These are phyloP conservation scores for Anthracocystis walkeri DNA, from an alignment of 1,284 basidiomycete genomes.

Conservation along the genomic window DNA sequence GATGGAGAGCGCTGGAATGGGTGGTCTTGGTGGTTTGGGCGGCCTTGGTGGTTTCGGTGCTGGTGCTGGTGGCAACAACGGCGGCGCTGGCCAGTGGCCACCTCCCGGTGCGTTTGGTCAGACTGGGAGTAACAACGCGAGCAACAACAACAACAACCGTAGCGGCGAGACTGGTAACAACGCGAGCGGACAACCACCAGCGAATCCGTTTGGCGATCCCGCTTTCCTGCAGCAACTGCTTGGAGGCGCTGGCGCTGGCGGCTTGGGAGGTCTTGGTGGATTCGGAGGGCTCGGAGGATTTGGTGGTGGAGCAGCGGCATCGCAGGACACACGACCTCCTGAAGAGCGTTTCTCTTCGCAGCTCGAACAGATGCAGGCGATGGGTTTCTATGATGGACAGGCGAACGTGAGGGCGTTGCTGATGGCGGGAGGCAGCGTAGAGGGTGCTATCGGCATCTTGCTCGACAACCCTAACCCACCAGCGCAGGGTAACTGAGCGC, in stretches of 20 bases:
- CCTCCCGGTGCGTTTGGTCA: conserved; percentile 57
- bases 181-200: conserved; percentile 16
- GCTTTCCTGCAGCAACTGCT: conserved; percentile 49
- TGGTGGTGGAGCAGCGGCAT: conserved; percentile 24
- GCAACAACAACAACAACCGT: conserved; percentile 23
- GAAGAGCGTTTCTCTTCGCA: conserved; percentile 66
- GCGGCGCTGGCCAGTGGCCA: conserved; percentile 45
- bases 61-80: conserved; percentile 24
- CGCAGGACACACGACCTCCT: conserved; percentile 56
- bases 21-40: conserved; percentile 31
- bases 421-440: conserved; percentile 63
- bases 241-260: conserved; percentile 42
- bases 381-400: conserved; percentile 65
- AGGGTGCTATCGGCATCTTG: conserved; percentile 61
- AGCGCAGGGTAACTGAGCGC: conserved; percentile 9
- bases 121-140: conserved; percentile 1
- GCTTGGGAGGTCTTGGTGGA: conserved; percentile 39
- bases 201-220: conserved; percentile 39
- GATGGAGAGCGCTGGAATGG: conserved; percentile 54
- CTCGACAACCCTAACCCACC: conserved; percentile 55
- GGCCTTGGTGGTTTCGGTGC: conserved; percentile 34
- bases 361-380: conserved; percentile 65
- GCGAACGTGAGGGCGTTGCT: conserved; percentile 64
- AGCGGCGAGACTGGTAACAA: conserved; percentile 17
- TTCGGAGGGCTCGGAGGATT: conserved; percentile 30